Evolutionary conservation across 2,329 filamentous ascomycete genomes (phyloP), one percentile per base, ranked within the genome.

Genomic region (Neofusicoccum cordaticola): DNA sequence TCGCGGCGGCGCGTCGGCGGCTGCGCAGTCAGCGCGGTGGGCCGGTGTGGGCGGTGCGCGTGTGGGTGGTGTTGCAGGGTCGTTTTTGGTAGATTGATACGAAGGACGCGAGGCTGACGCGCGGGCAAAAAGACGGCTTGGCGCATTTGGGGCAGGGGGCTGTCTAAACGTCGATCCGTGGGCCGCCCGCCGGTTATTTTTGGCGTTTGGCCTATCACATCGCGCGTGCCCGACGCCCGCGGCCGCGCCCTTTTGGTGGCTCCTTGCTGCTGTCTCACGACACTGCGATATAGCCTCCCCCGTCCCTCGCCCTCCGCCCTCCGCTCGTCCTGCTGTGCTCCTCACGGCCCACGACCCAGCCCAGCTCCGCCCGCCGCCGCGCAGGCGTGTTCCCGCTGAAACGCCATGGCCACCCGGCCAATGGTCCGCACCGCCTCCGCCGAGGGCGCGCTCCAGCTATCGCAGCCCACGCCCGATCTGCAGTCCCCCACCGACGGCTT

Each of bases 381-480:
- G 44, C 17, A 27, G 44, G 58, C 31, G 47, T 53, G 60, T 63
- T 35, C 48, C 42, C 48, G 37, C 37, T 35, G 48, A 53, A 63
- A 53, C 61, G 53, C 39, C 61, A 66, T 66, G 63, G 63, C 53
- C 47, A 27, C 63, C 48, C 31, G 45, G 51, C 58, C 61, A 58
- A 65, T 53, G 57, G 62, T 65, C 51, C 66, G 66, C 45, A 68
- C 66, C 27, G 65, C 58, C 22, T 67, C 67, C 41, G 41, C 64
- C 42, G 68, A 65, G 42, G 51, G 65, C 56, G 41, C 52, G 17
- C 52, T 66, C 17, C 48, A 58, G 31, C 65, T 87, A 52, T 80
- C 80, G 67, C 87, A 89, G 72, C 87, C 87, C 35, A 82, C 83
- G 2, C 87, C 88, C 62, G 88, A 90, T 72, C 78, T 86, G 56